Evolutionary conservation across 139 green algal species (phyloP).

Genomic region (Chlamydomonas incerta): DNA sequence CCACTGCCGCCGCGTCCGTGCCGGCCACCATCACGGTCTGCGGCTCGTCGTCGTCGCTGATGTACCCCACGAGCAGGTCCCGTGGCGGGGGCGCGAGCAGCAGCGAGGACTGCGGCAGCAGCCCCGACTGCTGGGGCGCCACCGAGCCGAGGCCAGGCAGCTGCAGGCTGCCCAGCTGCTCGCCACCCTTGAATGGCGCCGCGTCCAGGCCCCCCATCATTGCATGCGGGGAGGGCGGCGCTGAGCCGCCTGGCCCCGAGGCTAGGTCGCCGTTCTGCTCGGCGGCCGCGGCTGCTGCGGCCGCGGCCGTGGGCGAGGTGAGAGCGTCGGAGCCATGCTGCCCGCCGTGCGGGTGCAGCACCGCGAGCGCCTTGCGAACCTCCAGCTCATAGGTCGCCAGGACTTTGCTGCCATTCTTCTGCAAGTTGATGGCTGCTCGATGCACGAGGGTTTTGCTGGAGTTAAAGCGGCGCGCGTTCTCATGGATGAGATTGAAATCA

Average conservation of each 20-base stretch:
- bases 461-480: conserved; percentile 60
- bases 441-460: conserved; percentile 57
- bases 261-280: conserved; percentile 14
- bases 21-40: not conserved
- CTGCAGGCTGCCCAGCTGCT: not conserved
- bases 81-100: conserved; percentile 43
- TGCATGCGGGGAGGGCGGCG: conserved; percentile 1
- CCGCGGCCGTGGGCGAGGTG: not conserved
- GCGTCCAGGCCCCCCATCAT: not conserved
- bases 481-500: conserved; percentile 45
- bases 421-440: conserved; percentile 60
- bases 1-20: conserved; percentile 3
- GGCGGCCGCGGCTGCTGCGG: not conserved
- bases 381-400: conserved; percentile 60
- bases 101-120: not conserved
- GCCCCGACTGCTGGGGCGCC: not conserved
- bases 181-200: not conserved
- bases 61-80: conserved; percentile 40
- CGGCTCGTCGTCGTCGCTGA: conserved; percentile 44
- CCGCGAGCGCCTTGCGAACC: conserved; percentile 54
- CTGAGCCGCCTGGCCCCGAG: not conserved
- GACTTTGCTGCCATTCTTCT: conserved; percentile 55
- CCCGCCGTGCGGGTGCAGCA: conserved; percentile 50
- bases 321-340: not conserved
- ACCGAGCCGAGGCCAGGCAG: not conserved